These are phyloP conservation scores for Capronia epimyces DNA, from an alignment of 2,329 filamentous ascomycete genomes.

Conservation along the genomic window DNA sequence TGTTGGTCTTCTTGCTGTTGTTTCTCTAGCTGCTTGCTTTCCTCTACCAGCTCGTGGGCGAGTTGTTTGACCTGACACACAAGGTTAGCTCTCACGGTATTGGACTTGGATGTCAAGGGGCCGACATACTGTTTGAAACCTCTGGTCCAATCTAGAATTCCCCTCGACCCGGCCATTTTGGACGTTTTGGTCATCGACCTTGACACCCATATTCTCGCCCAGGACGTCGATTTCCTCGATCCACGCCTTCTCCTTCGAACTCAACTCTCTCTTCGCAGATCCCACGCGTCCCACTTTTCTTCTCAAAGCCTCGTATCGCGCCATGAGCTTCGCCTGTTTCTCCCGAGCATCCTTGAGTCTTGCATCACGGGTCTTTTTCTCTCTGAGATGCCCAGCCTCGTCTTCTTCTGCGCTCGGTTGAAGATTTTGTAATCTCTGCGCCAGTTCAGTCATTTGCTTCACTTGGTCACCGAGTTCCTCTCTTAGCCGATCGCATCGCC, in stretches of 20 bases:
- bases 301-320: conserved; percentile 42
- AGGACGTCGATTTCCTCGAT: conserved; percentile 40
- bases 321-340: conserved; percentile 38
- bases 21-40: conserved; percentile 35
- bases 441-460: conserved; percentile 41
- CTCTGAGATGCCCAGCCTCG: conserved; percentile 30
- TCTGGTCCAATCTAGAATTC: conserved; percentile 30
- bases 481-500: conserved; percentile 46
- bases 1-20: conserved; percentile 27
- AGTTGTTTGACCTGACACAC: conserved; percentile 38
- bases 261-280: conserved; percentile 41
- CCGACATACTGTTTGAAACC: conserved; percentile 39
- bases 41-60: conserved; percentile 35
- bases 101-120: conserved; percentile 1
- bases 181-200: conserved; percentile 19
- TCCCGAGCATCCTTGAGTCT: conserved; percentile 39
- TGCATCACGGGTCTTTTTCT: conserved; percentile 35
- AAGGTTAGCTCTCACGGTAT: not conserved
- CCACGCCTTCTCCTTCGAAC: conserved; percentile 45
- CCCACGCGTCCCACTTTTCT: conserved; percentile 37
- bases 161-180: conserved; percentile 22
- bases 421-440: conserved; percentile 42
- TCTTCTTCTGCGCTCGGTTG: conserved; percentile 38
- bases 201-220: conserved; percentile 34
- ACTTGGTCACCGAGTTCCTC: conserved; percentile 46